Base-by-base conservation (phyloP, 139 green algal species). In the Coelastrella sp. region DNA sequence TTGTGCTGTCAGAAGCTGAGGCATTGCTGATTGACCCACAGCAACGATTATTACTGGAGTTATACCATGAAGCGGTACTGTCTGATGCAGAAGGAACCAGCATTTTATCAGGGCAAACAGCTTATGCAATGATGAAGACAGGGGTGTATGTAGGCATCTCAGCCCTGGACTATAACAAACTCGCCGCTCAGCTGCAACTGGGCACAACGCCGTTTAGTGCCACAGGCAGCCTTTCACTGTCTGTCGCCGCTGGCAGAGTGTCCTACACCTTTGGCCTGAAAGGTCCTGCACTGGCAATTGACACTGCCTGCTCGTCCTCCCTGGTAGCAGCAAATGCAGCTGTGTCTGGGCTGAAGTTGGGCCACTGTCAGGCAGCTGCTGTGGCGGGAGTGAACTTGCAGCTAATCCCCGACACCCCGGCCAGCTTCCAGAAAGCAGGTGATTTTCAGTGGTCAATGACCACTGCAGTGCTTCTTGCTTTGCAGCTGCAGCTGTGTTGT, bases 281-380 rank as follows among this genome's bases (percentile, higher is more conserved):
- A 12, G 97, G 97, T 0, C 96, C 97, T 49, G 92, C 94, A 68
- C 72, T 98, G 59, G 95, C 94, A 24, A 88, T 98, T 8, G 97
- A 99, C 90, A 98, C 97, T 35, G 96, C 96, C n/a, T 98, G 97
- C 90, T 97, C 94, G 4, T 97, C 95, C 0, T 96, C 95, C 0
- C 91, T 98, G 60, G 95, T 98, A 68, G 96, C 96, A 12, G n/a
- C 78, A 57, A 92, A 97, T 75, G 35, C 91, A 6, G 93, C 92
- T 1, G 66, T 94, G 20, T 9, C 87, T 6, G 89, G 66, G 7
- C 68, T 96, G 90, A n/a, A 59, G 24, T 59, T 91, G 66, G 92
- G 88, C 0, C 63, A 93, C n/a, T 94, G 92, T 68, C 66, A 7
- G 0, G 84, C n/a, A 20, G 92, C 94, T 19, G 63, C 91, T 10